Evolutionary conservation across 192 early-diverging fungal species (phyloP).

Genomic region (Backusella morwellensis): DNA sequence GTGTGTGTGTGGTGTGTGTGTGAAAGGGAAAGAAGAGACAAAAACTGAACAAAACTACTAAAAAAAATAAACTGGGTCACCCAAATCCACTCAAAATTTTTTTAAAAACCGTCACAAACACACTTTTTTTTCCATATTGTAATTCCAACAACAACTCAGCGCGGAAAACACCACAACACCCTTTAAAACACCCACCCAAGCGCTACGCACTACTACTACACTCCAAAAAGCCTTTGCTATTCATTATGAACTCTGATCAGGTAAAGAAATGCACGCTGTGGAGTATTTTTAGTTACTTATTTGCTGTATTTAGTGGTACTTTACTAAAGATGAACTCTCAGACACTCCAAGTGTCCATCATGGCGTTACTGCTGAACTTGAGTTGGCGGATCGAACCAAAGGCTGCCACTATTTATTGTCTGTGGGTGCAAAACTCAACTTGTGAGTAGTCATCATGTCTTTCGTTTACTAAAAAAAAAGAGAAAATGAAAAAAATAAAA

Average conservation of each 20-base stretch:
- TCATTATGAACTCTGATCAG: background rate
- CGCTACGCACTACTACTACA: background rate
- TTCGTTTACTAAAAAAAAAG: background rate
- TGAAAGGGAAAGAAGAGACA: background rate
- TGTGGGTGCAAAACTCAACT: conserved; percentile 46
- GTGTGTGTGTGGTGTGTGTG: too few species aligned
- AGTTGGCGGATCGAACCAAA: conserved; percentile 56
- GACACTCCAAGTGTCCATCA: conserved; percentile 52
- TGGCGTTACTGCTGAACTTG: conserved; percentile 49
- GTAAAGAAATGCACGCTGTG: background rate
- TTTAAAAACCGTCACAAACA: background rate
- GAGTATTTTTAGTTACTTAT: background rate
- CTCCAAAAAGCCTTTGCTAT: background rate
- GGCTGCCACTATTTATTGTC: conserved; percentile 49
- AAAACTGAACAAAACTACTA: background rate
- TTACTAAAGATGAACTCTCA: conserved; percentile 46
- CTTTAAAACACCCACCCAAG: background rate
- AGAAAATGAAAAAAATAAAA: background rate
- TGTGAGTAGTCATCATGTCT: conserved; percentile 20
- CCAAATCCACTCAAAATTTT: background rate
- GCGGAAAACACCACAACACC: background rate
- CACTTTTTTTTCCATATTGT: background rate
- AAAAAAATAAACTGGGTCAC: background rate
- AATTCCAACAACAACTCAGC: background rate
- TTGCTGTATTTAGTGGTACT: conserved; percentile 39